phyloP scores from a whole-genome alignment of 2,329 filamentous ascomycete species.

The Cercospora zeae-maydis region DNA sequence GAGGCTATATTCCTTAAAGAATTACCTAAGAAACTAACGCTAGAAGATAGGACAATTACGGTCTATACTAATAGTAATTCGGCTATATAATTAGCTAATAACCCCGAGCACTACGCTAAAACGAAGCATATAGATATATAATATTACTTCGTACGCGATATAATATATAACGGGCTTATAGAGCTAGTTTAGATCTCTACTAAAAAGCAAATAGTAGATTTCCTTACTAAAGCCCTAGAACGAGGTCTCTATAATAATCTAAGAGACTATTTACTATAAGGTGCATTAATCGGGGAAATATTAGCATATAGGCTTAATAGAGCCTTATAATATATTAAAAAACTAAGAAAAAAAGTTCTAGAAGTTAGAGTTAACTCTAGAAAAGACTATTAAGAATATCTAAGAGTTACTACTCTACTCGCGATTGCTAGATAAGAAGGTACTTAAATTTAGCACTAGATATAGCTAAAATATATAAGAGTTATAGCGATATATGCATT shows the following conservation, averaged over 20 bases:
- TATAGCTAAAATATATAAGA: not conserved
- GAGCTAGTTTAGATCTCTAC: constrained; percentile 7
- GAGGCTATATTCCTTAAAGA: constrained; percentile 13
- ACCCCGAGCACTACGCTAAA: too few relatives aligned
- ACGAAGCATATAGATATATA: too few relatives aligned
- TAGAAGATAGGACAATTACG: constrained; percentile 1
- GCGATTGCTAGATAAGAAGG: not conserved
- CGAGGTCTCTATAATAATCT: too few relatives aligned
- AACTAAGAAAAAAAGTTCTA: too few relatives aligned
- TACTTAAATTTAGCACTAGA: not conserved
- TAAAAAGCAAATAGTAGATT: constrained; percentile 2
- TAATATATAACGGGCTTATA: not conserved
- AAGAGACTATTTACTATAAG: too few relatives aligned
- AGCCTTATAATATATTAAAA: not conserved
- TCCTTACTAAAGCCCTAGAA: too few relatives aligned
- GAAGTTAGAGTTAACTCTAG: too few relatives aligned
- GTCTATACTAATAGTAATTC: constrained; percentile 2
- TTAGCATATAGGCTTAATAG: too few relatives aligned
- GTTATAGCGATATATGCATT: too few relatives aligned
- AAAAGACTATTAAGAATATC: not conserved
- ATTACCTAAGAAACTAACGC: constrained; percentile 6
- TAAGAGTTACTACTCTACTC: not conserved
- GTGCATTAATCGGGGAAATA: too few relatives aligned
- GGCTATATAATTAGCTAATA: constrained; percentile 11
- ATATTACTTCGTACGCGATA: too few relatives aligned